These are phyloP conservation scores for Metschnikowia similis DNA, from an alignment of 805 yeast species.

Conservation along the genomic window DNA sequence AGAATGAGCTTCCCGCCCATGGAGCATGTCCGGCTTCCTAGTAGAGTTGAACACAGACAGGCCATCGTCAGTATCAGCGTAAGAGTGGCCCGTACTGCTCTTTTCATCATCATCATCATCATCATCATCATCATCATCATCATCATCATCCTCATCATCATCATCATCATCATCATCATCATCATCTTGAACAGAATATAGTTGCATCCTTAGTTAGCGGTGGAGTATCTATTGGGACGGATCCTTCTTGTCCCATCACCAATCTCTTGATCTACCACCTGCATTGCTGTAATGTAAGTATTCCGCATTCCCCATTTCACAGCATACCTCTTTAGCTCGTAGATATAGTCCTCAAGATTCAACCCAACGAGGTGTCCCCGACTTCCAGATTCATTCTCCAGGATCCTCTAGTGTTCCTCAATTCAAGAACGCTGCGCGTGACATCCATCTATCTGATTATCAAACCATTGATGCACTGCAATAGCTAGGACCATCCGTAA, in stretches of 20 bases:
- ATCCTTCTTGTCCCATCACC: not conserved
- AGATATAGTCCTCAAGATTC: not conserved
- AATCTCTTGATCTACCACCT: not conserved
- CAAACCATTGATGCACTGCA: not conserved
- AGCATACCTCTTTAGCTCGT: not conserved
- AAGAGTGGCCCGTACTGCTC: not conserved
- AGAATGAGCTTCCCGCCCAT: not conserved
- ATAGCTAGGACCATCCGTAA: not conserved
- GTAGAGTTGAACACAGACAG: too few relatives aligned
- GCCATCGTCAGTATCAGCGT: not conserved
- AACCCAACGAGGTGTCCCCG: not conserved
- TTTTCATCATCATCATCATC: too few relatives aligned
- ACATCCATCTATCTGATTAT: not conserved
- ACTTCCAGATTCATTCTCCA: not conserved
- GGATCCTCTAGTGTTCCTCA: not conserved
- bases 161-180: too few relatives aligned
- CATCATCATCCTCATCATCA: too few relatives aligned
- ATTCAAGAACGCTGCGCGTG: not conserved
- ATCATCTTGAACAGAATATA: too few relatives aligned
- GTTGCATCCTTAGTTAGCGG: too few relatives aligned
- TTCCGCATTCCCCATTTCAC: not conserved
- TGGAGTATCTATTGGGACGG: too few relatives aligned
- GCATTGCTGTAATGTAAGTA: not conserved
- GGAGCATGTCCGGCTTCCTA: not conserved
- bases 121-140: too few relatives aligned